Percentiles rank a stretch among this genome's conserved stretches.
phyloP scores from a whole-genome alignment of 2,329 filamentous ascomycete genomes.

The Lecanicillium sp. region DNA sequence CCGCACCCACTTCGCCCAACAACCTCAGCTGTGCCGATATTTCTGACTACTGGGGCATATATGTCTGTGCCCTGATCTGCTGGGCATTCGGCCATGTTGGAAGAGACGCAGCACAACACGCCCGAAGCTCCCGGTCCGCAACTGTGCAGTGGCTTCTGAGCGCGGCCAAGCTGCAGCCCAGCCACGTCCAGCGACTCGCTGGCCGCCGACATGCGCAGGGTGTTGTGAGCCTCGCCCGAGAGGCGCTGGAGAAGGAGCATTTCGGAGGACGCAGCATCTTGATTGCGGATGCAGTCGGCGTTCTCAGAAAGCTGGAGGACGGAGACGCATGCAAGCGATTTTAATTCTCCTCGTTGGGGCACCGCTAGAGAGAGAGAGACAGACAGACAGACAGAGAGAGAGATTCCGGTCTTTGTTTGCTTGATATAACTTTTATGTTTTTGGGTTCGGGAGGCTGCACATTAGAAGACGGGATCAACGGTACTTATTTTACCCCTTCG shows the following conservation, averaged over 20 bases:
- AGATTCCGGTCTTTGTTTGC: no score
- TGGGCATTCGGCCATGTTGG: conserved; percentile 44
- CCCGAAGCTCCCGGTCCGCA: conserved; percentile 17
- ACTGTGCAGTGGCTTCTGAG: conserved; percentile 29
- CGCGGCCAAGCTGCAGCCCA: conserved; percentile 32
- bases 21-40: conserved; percentile 23
- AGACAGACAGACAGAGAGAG: no score
- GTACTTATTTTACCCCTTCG: no score
- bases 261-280: conserved; percentile 40
- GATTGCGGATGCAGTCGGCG: conserved; percentile 44
- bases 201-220: conserved; percentile 33
- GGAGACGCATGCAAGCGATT: conserved; percentile 34
- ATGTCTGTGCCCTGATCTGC: conserved; percentile 50
- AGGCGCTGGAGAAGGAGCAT: conserved; percentile 40
- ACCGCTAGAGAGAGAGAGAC: no score
- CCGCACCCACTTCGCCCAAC: conserved; percentile 14
- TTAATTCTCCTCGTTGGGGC: no score
- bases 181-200: conserved; percentile 28
- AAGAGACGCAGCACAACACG: conserved; percentile 12
- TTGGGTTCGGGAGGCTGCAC: no score
- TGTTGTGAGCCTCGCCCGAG: conserved; percentile 40
- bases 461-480: no score
- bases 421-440: no score
- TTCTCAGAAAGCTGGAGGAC: conserved; percentile 44
- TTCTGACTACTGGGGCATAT: conserved; percentile 47